Base-by-base conservation (phyloP, 2,329 filamentous ascomycete genomes). In the Kalmusia sp. region DNA sequence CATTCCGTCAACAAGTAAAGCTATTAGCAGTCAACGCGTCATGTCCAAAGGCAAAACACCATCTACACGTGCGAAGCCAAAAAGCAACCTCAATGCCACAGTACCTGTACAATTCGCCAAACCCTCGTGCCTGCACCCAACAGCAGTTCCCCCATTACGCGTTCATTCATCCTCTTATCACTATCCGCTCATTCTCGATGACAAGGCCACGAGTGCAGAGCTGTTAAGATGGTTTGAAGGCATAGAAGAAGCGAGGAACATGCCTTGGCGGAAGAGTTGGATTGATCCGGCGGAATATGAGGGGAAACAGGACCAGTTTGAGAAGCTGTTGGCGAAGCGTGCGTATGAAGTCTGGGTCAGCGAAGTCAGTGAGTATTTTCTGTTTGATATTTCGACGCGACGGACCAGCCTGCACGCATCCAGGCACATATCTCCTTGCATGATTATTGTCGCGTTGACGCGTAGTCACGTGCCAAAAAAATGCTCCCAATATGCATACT, bases 281-380 rank as follows among this genome's bases (percentile, higher is more conserved):
- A 74, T 84, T 47, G 72, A 85, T 49, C 80, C 80, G 7, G 62
- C 74, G 14, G 60, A 65, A 1, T 57, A 52, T 22, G 39, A 58
- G 2, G 59, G 50, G 3, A 41, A 22, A 7, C 55, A 65, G 21
- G 56, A 65, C 1, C 70, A 73, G n/a, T 72, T 82, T 7, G 56
- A 43, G 9, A 40, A 52, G n/a, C 69, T 68, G 2, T 74, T 87
- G 9, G 80, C 82, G 52, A 78, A 74, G 25, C 80, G 85, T 41
- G 85, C 85, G 2, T 88, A 88, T 71, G 80, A 87, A 67, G 85
- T 88, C 40, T 87, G 85, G 83, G 86, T 88, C 64, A 85, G 82
- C 63, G 85, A 88, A 72, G 83, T 87, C 60, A 88, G 70, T 73
- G 57, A 69, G 70, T 72, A 9, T 3, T 2, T 12, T 19, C 43